These are phyloP conservation scores for Moniliophthora roreri DNA, from an alignment of 1,284 basidiomycete genomes.

Conservation along the genomic window DNA sequence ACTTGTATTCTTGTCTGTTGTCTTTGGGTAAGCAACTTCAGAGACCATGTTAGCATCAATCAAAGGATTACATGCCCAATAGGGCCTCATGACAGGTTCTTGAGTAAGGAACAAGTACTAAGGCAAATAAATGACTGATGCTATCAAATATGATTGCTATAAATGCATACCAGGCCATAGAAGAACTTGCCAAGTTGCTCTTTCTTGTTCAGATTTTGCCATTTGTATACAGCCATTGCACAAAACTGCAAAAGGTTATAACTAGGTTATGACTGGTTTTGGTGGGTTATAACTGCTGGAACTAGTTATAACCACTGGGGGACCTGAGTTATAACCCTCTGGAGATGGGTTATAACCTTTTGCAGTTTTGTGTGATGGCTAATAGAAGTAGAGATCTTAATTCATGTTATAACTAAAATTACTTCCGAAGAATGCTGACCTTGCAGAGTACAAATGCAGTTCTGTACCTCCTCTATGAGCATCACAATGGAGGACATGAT, in stretches of 20 bases:
- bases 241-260: too few relatives aligned
- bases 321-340: not conserved
- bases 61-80: not conserved
- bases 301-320: not conserved
- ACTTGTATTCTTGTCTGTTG: not conserved
- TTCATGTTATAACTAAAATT: too few relatives aligned
- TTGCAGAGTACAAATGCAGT: not conserved
- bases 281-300: too few relatives aligned
- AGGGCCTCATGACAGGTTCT: not conserved
- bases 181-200: conserved; percentile 2
- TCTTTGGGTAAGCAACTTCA: too few relatives aligned
- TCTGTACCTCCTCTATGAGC: not conserved
- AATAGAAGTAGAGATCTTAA: too few relatives aligned
- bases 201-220: conserved; percentile 3
- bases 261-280: too few relatives aligned
- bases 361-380: too few relatives aligned
- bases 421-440: too few relatives aligned
- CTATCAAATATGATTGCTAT: too few relatives aligned
- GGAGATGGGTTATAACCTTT: too few relatives aligned
- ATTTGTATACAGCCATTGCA: not conserved
- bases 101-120: not conserved
- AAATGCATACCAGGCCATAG: conserved; percentile 6
- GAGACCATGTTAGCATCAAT: too few relatives aligned
- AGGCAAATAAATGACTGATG: not conserved
- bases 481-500: too few relatives aligned